Conservation (phyloP, 2,329 filamentous ascomycete species). For the Aureobasidium lini region DNA sequence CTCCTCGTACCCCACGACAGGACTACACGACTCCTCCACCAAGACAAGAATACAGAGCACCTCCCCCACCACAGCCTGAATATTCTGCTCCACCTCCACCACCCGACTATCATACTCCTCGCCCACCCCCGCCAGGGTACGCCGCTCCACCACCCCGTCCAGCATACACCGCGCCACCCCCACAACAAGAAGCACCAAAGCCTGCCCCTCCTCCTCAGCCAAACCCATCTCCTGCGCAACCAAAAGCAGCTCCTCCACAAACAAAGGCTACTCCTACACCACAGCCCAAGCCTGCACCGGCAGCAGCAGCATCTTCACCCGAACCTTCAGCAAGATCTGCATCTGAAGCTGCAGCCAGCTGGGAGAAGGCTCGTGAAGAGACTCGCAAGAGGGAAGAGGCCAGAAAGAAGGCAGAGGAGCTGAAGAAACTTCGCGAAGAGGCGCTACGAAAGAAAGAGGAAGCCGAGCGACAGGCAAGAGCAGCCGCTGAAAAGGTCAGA, state of each 20-base stretch:
- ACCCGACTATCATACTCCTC: neutral
- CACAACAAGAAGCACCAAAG: neutral
- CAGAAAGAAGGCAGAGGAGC: slow-evolving; percentile 50
- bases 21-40: slow-evolving; percentile 19
- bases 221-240: slow-evolving; percentile 17
- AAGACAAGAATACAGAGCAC: slow-evolving; percentile 5
- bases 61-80: slow-evolving; percentile 12
- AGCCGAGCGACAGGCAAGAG: slow-evolving; percentile 37
- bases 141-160: neutral
- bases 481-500: slow-evolving; percentile 43
- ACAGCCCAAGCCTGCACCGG: slow-evolving; percentile 12
- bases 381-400: slow-evolving; percentile 57
- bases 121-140: slow-evolving; percentile 12
- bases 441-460: slow-evolving; percentile 45
- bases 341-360: slow-evolving; percentile 25
- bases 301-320: slow-evolving; percentile 20
- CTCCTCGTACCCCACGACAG: neutral
- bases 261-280: neutral
- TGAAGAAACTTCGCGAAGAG: slow-evolving; percentile 50
- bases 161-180: neutral
- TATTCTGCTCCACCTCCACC: slow-evolving; percentile 2
- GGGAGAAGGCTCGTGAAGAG: slow-evolving; percentile 65
- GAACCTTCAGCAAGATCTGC: slow-evolving; percentile 28
- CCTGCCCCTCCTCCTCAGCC: slow-evolving; percentile 17
- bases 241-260: slow-evolving; percentile 11